A percentile compares a stretch with the other conserved stretches of the same genome.
These are phyloP conservation scores for Cercospora nicotianae DNA, from an alignment of 2,329 filamentous ascomycete species.

Conservation along the genomic window DNA sequence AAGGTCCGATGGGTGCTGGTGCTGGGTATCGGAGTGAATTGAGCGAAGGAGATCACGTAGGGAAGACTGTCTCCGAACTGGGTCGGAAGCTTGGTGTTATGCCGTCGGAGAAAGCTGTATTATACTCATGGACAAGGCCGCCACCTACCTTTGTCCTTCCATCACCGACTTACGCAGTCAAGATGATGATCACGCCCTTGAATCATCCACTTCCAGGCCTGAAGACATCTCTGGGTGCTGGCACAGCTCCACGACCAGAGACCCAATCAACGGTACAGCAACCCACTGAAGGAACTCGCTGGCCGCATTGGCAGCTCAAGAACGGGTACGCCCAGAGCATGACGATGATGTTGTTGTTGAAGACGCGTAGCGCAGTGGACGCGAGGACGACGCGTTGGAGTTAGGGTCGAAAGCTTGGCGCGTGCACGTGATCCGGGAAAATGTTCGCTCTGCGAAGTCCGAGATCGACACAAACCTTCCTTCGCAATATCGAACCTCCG, in stretches of 20 bases:
- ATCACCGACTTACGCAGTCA: not conserved
- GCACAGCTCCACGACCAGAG: not conserved
- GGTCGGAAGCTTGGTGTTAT: not conserved
- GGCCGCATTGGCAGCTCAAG: not conserved
- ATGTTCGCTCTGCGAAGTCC: slow-evolving; percentile 1
- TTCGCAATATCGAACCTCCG: not conserved
- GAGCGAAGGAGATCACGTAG: not conserved
- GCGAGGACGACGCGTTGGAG: not conserved
- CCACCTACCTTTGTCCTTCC: not conserved
- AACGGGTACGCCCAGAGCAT: not conserved
- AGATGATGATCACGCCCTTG: not conserved
- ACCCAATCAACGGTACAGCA: not conserved
- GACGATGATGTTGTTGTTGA: not conserved
- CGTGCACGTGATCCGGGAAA: not conserved
- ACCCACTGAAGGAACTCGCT: not conserved
- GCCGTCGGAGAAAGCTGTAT: not conserved
- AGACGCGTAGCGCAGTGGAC: not conserved
- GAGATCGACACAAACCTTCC: not conserved
- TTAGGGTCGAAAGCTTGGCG: not conserved
- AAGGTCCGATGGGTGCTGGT: not conserved
- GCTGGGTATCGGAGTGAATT: not conserved
- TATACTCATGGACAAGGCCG: not conserved
- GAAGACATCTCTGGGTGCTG: not conserved
- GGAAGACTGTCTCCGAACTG: not conserved
- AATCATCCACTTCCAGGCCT: not conserved